Evolutionary conservation across 805 yeast genomes (phyloP), one percentile per base, ranked within the genome.

Genomic region (Kluyveromyces wickerhamii): DNA sequence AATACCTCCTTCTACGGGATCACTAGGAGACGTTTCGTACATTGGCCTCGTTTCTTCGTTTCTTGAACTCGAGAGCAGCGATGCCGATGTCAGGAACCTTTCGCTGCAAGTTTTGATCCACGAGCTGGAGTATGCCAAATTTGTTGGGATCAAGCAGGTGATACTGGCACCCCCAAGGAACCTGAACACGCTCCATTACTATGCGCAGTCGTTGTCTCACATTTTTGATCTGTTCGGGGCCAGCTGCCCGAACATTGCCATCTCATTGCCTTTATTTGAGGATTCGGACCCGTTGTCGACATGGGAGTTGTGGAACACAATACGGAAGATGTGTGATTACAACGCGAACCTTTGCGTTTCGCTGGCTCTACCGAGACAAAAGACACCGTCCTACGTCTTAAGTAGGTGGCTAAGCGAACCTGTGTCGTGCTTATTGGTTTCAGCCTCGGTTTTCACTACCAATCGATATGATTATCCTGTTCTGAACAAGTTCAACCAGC

Each of bases 281-380:
- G 76, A 71, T 31, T 44, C 62, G 12, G 76, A 71, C 45, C 58
- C 66, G 7, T 53, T 79, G 21, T 73, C 79, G 3, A 75, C 81
- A 2, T 80, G 88, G 88, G 83, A 77, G 36, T 67, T 77, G 45
- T 80, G 88, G 88, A 74, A 79, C 44, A 66, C 80, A 1, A 69
- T 80, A 3, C 59, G 86, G 16, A 62, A 66, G 4, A 58, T 70
- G 23, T 73, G 79, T 45, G 67, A 68, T 36, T 75, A 77, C 46
- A 66, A 77, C 32, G 41, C 56, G 2, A 67, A 73, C 15, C 56
- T 80, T 34, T 76, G 84, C n/a, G 76, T 86, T 35, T 83, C 85
- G 4, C 62, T 82, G 22, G 92, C 79, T 23, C 69, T 87, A 15
- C 88, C 94, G 21, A 76, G 76, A 37, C 65, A 65, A 23, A 63